Evolutionary conservation across 2,329 filamentous ascomycete species (phyloP), one percentile per base, ranked within the genome.

Genomic region (Alternaria sp.): DNA sequence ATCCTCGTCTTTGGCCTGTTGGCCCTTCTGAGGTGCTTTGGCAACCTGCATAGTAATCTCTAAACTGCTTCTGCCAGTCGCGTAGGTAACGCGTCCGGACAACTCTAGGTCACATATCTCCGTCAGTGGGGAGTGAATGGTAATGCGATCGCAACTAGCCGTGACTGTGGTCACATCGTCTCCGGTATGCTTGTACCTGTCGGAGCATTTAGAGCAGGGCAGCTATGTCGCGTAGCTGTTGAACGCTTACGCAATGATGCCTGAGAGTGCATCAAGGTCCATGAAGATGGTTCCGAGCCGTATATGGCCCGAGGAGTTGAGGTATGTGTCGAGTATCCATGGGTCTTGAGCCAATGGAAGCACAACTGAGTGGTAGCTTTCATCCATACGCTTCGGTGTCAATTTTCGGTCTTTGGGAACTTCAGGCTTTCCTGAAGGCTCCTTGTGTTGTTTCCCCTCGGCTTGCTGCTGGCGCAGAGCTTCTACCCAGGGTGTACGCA

Each of bases 51-150:
- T 85, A 0, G 89, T 91, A 8, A 93, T 88, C 68, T 93, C 90
- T 77, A 92, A 87, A 72, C 89, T 91, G 61, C 88, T 91, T 58
- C 90, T 80, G 0, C 91, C 90, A 1, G 90, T 90, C 0, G 90
- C 89, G 73, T 92, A 93, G 0, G 90, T 88, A 20, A 89, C 87
- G 63, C 86, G 83, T 5, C 87, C 87, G 59, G 88, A 91, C 39
- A 92, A 85, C 71, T 93, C 88, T 9, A 94, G 85, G 75, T 94
- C 91, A 66, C 90, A 93, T 54, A 94, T 92, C 70, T 93, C 90
- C 38, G 87, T 90, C 24, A 93, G 81, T 0, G 90, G 90, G 60
- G 91, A 86, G 48, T 91, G 86, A 66, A 93, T 88, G 4, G 84
- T 86, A 66, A 89, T 89, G 51, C 87, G 79, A 69, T 89, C 87